Evolutionary conservation across 2,329 filamentous ascomycete species (phyloP).

Genomic region (Stagonosporopsis chrysanthemi): DNA sequence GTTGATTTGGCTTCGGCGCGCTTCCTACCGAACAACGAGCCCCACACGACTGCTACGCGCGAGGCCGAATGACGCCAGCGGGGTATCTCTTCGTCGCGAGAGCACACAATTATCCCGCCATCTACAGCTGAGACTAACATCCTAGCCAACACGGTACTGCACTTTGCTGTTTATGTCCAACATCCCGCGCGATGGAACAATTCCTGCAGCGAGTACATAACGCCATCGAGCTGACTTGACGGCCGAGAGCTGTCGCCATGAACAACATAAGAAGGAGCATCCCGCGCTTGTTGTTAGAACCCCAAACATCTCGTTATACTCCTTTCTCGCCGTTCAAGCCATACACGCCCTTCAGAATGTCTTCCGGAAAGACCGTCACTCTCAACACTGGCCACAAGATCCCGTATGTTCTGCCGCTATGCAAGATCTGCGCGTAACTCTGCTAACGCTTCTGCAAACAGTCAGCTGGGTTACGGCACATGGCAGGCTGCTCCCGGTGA

Average conservation of each 20-base stretch:
- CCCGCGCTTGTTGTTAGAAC: conserved; percentile 11
- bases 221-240: conserved; percentile 16
- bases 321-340: conserved; percentile 1
- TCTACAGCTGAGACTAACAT: conserved; percentile 19
- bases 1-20: conserved; percentile 22
- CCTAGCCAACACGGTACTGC: conserved; percentile 27
- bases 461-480: conserved; percentile 47
- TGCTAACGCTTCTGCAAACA: conserved; percentile 49
- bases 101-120: conserved; percentile 37
- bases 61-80: conserved; percentile 27
- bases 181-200: conserved; percentile 26
- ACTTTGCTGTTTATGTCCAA: conserved; percentile 22
- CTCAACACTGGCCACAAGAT: conserved; percentile 53
- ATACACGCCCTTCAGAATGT: conserved; percentile 32
- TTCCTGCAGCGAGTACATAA: conserved; percentile 23
- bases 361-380: conserved; percentile 47
- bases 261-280: conserved; percentile 25
- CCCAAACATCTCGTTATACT: conserved; percentile 1
- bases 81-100: conserved; percentile 31
- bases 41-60: conserved; percentile 21
- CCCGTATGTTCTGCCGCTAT: conserved; percentile 51
- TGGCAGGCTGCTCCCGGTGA: conserved; percentile 47
- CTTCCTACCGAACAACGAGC: conserved; percentile 24
- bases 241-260: conserved; percentile 17
- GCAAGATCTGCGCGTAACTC: neutral